Evolutionary conservation across 2,329 filamentous ascomycete genomes (phyloP).

Genomic region (Cladosporium colombiae): DNA sequence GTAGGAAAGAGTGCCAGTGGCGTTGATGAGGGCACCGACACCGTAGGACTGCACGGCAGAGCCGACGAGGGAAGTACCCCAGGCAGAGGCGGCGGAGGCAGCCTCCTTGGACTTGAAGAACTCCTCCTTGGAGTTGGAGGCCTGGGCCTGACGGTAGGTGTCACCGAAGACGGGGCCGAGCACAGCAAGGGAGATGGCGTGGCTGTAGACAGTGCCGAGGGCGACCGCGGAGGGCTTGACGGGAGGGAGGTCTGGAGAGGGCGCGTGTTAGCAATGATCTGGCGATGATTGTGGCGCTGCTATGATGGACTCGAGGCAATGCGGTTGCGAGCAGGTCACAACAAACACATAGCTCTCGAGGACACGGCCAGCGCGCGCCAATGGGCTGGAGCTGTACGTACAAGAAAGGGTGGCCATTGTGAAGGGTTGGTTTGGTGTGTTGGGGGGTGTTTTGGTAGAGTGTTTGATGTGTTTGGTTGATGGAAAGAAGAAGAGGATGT

Average conservation of each 20-base stretch:
- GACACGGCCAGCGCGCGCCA: conserved; percentile 3
- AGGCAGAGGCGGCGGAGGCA: conserved; percentile 79
- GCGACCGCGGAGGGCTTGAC: conserved; percentile 99
- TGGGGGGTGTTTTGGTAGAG: conserved; percentile 11
- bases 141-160: conserved; percentile 89
- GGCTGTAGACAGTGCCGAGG: conserved; percentile 93
- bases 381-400: conserved; percentile 42
- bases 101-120: conserved; percentile 94
- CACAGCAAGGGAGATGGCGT: conserved; percentile 84
- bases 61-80: conserved; percentile 86
- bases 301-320: background rate
- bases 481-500: conserved; percentile 12
- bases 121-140: conserved; percentile 92
- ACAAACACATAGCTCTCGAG: conserved; percentile 14
- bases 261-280: conserved; percentile 9
- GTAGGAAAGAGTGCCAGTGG: conserved; percentile 91
- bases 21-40: conserved; percentile 63
- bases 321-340: conserved; percentile 5
- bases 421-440: conserved; percentile 15
- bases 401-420: conserved; percentile 61
- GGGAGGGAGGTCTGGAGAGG: conserved; percentile 63
- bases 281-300: conserved; percentile 11
- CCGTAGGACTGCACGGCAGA: conserved; percentile 65
- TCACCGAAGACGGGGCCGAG: conserved; percentile 89
- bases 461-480: conserved; percentile 15